These are phyloP conservation scores for Paramecium biaurelia DNA, from an alignment of 73 alveolate genomes.

Conservation along the genomic window DNA sequence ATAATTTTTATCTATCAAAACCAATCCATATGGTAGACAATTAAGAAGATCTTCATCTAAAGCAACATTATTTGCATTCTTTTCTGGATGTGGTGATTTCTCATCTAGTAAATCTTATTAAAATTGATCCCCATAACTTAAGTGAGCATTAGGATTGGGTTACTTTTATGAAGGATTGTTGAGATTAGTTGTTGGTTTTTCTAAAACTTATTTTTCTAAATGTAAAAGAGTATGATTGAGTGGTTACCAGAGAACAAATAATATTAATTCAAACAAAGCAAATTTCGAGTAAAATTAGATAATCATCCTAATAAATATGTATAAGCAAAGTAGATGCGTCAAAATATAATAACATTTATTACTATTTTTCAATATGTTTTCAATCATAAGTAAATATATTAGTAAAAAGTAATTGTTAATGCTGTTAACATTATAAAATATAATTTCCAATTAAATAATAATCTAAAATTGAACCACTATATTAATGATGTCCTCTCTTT, in stretches of 20 bases:
- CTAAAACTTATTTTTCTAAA: background rate
- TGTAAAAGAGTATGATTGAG: background rate
- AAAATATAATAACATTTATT: background rate
- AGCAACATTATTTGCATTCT: background rate
- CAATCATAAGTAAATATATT: background rate
- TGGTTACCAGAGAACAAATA: conserved; percentile 3
- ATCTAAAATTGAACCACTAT: background rate
- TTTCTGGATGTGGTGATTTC: background rate
- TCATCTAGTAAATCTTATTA: background rate
- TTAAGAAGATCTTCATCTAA: background rate
- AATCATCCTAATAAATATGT: background rate
- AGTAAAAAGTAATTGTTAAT: background rate
- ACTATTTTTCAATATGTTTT: background rate
- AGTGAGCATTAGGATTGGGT: background rate
- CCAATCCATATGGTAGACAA: conserved; percentile 40
- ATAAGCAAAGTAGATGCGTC: background rate
- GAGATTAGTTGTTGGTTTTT: background rate
- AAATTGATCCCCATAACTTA: background rate
- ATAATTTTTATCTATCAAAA: background rate
- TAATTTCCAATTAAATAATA: background rate
- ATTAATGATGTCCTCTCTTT: background rate
- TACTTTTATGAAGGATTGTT: background rate
- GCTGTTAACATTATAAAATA: background rate
- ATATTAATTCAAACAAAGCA: background rate
- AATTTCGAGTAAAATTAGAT: background rate